Evolutionary conservation across 345 rosid species (phyloP).

Genomic region (Iberis pinnata): DNA sequence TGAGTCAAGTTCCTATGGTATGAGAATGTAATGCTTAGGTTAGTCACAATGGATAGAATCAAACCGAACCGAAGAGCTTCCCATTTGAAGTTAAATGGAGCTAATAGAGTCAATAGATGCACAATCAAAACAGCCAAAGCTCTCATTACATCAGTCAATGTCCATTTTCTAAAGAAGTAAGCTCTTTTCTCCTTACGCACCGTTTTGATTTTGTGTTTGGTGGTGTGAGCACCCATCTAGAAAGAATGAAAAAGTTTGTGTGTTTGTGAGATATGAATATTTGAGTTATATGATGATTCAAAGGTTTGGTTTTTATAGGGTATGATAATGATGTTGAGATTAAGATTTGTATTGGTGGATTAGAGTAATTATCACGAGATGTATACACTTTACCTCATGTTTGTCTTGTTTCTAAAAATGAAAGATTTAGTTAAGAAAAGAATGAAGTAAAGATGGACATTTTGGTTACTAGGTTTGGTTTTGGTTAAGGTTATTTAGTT

Average conservation of each 20-base stretch:
- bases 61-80: constrained; percentile 21
- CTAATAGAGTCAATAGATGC: constrained; percentile 19
- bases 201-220: constrained; percentile 15
- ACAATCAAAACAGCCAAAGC: constrained; percentile 22
- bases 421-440: neutral
- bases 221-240: constrained; percentile 21
- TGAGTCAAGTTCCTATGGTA: constrained; percentile 35
- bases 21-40: constrained; percentile 29
- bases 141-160: constrained; percentile 15
- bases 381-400: constrained; percentile 10
- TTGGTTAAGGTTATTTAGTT: too few relatives aligned
- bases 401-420: too few relatives aligned
- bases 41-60: constrained; percentile 9
- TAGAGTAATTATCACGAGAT: constrained; percentile 23
- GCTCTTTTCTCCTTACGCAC: constrained; percentile 15
- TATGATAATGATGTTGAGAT: constrained; percentile 15
- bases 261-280: neutral
- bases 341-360: constrained; percentile 21
- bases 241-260: neutral
- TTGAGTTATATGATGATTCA: constrained; percentile 5
- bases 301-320: constrained; percentile 11
- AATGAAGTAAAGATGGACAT: neutral
- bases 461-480: too few relatives aligned
- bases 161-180: constrained; percentile 23
- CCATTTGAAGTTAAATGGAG: constrained; percentile 29